A percentile compares a stretch with the other conserved stretches of the same genome.
These are phyloP conservation scores for Salix exigua DNA, from an alignment of 345 rosid genomes.

Conservation along the genomic window DNA sequence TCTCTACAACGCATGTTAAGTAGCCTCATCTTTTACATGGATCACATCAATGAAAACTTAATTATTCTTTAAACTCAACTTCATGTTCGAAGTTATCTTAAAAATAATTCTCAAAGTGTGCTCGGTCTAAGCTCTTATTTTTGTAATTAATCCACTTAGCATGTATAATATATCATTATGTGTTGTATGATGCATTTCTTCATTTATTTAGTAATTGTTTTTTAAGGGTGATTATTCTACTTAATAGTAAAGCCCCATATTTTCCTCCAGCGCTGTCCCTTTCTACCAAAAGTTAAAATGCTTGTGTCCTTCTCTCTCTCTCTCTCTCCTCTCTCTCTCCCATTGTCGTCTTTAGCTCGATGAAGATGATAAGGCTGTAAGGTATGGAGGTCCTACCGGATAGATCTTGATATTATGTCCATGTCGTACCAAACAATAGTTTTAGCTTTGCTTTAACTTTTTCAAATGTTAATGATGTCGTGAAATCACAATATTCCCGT, in stretches of 20 bases:
- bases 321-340: neutral
- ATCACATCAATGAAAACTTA: too few relatives aligned
- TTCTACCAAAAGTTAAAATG: neutral
- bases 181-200: too few relatives aligned
- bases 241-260: neutral
- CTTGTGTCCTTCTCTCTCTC: neutral
- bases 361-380: neutral
- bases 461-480: constrained; percentile 11
- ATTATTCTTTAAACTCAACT: too few relatives aligned
- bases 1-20: too few relatives aligned
- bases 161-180: too few relatives aligned
- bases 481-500: neutral
- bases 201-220: neutral
- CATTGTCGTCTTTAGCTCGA: neutral
- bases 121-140: too few relatives aligned
- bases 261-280: neutral
- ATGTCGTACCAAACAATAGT: constrained; percentile 22
- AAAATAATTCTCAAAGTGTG: too few relatives aligned
- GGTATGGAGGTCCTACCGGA: constrained; percentile 1
- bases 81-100: too few relatives aligned
- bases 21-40: too few relatives aligned
- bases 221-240: neutral
- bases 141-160: too few relatives aligned
- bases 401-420: constrained; percentile 11
- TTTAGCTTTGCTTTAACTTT: constrained; percentile 2